Conservation (phyloP, 305 asterid species). For the Fraxinus floribunda region DNA sequence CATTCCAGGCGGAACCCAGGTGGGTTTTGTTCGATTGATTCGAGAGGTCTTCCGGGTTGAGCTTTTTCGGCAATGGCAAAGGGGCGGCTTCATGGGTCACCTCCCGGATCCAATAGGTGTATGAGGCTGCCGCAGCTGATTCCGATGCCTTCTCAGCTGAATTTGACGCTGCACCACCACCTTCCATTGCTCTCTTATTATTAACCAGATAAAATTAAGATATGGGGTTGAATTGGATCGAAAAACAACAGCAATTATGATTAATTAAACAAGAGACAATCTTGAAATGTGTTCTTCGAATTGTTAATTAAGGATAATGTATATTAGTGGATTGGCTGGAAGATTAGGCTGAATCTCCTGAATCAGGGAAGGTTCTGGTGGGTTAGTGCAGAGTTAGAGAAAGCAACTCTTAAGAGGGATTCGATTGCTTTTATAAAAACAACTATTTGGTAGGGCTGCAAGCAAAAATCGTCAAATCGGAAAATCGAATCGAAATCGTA, state of each 20-base stretch:
- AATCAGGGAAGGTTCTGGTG: too few species aligned
- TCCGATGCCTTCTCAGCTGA: conserved; percentile 46
- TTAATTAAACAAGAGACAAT: background rate
- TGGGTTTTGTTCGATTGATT: conserved; percentile 45
- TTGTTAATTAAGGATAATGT: background rate
- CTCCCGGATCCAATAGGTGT: conserved; percentile 86
- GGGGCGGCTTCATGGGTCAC: conserved; percentile 84
- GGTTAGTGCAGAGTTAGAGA: too few species aligned
- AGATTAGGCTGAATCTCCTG: background rate
- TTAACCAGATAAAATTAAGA: background rate
- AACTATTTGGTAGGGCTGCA: too few species aligned
- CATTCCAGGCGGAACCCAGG: conserved; percentile 88
- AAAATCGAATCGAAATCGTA: too few species aligned
- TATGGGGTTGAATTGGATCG: background rate
- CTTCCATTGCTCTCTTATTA: conserved; percentile 47
- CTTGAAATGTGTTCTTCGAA: background rate
- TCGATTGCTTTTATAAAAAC: too few species aligned
- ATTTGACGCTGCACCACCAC: conserved; percentile 42
- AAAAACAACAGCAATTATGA: background rate
- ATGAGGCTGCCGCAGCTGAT: conserved; percentile 40
- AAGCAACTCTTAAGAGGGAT: too few species aligned
- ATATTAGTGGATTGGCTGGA: background rate
- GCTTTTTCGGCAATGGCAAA: conserved; percentile 67
- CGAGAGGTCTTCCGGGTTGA: conserved; percentile 51
- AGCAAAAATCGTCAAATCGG: too few species aligned